A percentile compares a stretch with the other conserved stretches of the same genome.
Evolutionary conservation across 1,139 yeast species (phyloP).

Genomic region (Magnusiomyces sp.): DNA sequence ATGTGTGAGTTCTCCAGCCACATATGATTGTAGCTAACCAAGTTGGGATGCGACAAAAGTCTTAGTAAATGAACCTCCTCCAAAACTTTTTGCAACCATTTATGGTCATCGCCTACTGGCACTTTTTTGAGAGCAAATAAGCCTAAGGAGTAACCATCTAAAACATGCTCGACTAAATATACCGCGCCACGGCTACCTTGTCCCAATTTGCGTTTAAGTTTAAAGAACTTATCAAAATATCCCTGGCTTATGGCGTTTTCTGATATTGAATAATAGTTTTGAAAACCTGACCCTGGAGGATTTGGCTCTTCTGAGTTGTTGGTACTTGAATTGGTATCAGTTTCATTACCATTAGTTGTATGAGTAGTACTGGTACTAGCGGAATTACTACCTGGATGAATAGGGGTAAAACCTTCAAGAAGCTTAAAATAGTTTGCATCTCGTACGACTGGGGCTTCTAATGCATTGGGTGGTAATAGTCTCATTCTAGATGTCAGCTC

Average conservation of each 20-base stretch:
- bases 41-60: slow-evolving; percentile 46
- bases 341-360: too few species aligned
- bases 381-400: not conserved
- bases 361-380: too few species aligned
- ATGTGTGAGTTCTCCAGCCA: slow-evolving; percentile 75
- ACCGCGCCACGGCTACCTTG: slow-evolving; percentile 82
- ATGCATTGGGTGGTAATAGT: too few species aligned
- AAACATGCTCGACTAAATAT: slow-evolving; percentile 68
- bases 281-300: slow-evolving; percentile 11
- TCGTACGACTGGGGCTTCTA: slow-evolving; percentile 6
- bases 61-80: slow-evolving; percentile 65
- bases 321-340: not conserved
- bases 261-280: slow-evolving; percentile 19
- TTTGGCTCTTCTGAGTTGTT: not conserved
- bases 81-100: slow-evolving; percentile 59
- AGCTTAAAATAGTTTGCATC: slow-evolving; percentile 28
- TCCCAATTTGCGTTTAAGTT: slow-evolving; percentile 46
- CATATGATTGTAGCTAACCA: slow-evolving; percentile 81
- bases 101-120: slow-evolving; percentile 68
- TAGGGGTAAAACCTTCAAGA: slow-evolving; percentile 14
- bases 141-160: slow-evolving; percentile 66
- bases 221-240: slow-evolving; percentile 61
- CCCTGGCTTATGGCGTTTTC: slow-evolving; percentile 55
- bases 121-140: slow-evolving; percentile 77
- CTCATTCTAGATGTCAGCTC: not conserved